A percentile compares a stretch with the other conserved stretches of the same genome.
Evolutionary conservation across 108 stramenopile species (phyloP).

Genomic region (Aurantiochytrium sp.): DNA sequence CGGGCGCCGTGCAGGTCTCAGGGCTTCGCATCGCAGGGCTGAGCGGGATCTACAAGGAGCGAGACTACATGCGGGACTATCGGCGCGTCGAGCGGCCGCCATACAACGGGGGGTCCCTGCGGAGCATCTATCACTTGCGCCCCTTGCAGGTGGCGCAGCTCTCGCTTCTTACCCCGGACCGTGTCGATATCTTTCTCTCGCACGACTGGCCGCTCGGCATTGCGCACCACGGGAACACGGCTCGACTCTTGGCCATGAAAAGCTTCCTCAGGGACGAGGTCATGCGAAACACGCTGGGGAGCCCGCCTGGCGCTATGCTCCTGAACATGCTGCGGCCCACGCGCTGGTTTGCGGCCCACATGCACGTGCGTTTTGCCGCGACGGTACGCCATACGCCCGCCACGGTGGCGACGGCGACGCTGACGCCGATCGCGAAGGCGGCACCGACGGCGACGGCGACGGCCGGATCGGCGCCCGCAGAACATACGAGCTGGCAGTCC

Average conservation of each 20-base stretch:
- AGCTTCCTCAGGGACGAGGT: constrained; percentile 80
- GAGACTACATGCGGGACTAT: constrained; percentile 56
- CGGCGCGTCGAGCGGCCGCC: constrained; percentile 80
- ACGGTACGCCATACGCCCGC: constrained; percentile 60
- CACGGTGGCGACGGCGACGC: not conserved
- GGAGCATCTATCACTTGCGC: constrained; percentile 88
- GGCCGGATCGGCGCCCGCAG: not conserved
- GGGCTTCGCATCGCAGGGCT: constrained; percentile 91
- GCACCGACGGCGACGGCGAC: not conserved
- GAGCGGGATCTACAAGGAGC: constrained; percentile 86
- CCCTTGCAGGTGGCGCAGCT: constrained; percentile 77
- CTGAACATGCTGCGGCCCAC: constrained; percentile 73
- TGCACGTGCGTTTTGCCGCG: constrained; percentile 92
- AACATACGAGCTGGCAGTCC: not conserved
- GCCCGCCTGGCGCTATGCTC: constrained; percentile 74
- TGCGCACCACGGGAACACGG: constrained; percentile 71
- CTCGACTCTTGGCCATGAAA: constrained; percentile 67
- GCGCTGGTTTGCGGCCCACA: constrained; percentile 94
- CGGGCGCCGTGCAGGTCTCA: constrained; percentile 74
- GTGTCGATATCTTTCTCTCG: constrained; percentile 74
- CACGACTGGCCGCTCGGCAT: constrained; percentile 98
- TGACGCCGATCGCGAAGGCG: not conserved
- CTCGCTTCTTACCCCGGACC: constrained; percentile 43
- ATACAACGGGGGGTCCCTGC: constrained; percentile 62
- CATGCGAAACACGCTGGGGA: constrained; percentile 76